Evolutionary conservation across 352 stramenopile genomes (phyloP).

Genomic region (Blastocystis sp.): DNA sequence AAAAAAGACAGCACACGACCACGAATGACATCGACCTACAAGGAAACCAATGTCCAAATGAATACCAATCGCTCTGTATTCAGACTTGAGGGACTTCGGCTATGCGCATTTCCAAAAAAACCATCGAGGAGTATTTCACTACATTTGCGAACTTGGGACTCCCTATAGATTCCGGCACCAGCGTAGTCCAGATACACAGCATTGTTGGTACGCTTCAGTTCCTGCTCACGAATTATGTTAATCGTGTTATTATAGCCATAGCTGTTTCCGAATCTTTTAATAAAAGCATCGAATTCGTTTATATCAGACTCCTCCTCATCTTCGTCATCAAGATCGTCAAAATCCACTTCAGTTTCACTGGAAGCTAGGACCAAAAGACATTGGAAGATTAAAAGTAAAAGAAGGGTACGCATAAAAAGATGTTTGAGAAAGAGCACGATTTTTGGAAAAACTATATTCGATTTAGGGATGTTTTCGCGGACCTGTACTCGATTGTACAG

Average conservation of each 20-base stretch:
- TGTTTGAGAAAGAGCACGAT: background rate
- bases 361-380: background rate
- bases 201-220: background rate
- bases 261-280: slow-evolving; percentile 11
- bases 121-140: background rate
- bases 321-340: background rate
- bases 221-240: slow-evolving; percentile 14
- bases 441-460: background rate
- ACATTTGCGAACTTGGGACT: slow-evolving; percentile 32
- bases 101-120: slow-evolving; percentile 55
- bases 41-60: background rate
- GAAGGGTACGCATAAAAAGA: background rate
- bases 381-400: background rate
- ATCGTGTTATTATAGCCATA: slow-evolving; percentile 40
- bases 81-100: slow-evolving; percentile 10
- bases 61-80: slow-evolving; percentile 35
- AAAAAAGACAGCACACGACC: slow-evolving; percentile 20
- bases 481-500: background rate
- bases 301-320: slow-evolving; percentile 7
- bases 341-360: background rate
- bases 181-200: slow-evolving; percentile 57
- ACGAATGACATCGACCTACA: slow-evolving; percentile 25
- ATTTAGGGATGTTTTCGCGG: background rate
- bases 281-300: slow-evolving; percentile 1
- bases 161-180: slow-evolving; percentile 27